Base-by-base conservation (phyloP, 192 early-diverging fungal genomes). In the Coemansia sp. region DNA sequence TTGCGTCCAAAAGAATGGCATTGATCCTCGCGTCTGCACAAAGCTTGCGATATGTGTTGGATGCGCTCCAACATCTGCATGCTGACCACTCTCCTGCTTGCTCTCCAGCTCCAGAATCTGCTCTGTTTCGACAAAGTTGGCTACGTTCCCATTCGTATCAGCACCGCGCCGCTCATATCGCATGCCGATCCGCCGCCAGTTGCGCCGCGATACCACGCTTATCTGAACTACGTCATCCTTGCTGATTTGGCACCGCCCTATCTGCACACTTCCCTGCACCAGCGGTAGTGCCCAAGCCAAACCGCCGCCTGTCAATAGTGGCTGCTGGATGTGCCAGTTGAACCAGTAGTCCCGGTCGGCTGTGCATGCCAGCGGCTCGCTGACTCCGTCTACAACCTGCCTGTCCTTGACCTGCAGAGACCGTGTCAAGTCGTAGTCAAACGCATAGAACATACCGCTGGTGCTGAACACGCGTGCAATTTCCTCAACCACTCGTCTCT, bases 71-170 rank as follows among this genome's bases (percentile, higher is more conserved):
- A 25, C 51, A 24, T 53, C 25, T 32, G 5, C 29, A 32, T 32
- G 29, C 29, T 32, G 29, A 32, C 29, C 29, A 32, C 41, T 11
- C 21, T 67, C 70, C 15, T 43, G 41, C 12, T 52, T 37, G 2
- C 57, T 45, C 14, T 85, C 82, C n/a, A 87, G 75, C 11, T 84
- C 68, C 4, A 96, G 71, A 21, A 97, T 78, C 78, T 97, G 94
- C 71, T 98, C 95, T 2, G 94, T 97, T 72, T 98, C 97, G 0
- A 97, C 95, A 86, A 89, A 97, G 83, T 98, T 98, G 29, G 97
- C 90, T 2, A 94, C 91, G 60, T 91, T 73, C 2, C 95, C 97
- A 15, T 86, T 49, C 29, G 88, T 87, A 77, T 98, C 90, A 23
- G 95, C 85, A 29, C 97, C 95, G 51, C 97, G 85, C 7, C 89